Evolutionary conservation across 805 yeast species (phyloP), one percentile per base, ranked within the genome.

Genomic region (Spathaspora hagerdaliae): DNA sequence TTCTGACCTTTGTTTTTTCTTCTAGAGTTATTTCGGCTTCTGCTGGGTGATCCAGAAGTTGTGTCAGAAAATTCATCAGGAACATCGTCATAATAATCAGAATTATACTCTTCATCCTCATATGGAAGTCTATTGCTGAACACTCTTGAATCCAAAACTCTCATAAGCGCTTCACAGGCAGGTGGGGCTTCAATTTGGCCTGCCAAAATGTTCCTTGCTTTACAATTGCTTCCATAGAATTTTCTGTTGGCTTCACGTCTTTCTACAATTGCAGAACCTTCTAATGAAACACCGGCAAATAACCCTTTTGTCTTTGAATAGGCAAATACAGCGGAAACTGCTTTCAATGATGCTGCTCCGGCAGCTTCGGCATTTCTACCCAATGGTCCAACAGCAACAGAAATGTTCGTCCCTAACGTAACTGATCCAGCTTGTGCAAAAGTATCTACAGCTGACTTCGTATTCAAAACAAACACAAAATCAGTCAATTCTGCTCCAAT

Each of bases 301-400:
- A 94, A 75, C 51, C 99, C 99, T 65, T 94, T 92, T 3, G 97
- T 90, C 66, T 94, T 92, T 10, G 97, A 88, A 68, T 94, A 92
- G 1, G 97, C 73, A 62, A 92, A 92, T 13, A 92, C 84, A 6
- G 98, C 96, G 5, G 97, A 87, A 5, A 90, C 94, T 43, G 85
- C 76, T 55, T 84, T 85, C 46, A 89, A 66, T 4, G 97, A 88
- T 1, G 97, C 98, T 27, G 95, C 79, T 15, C 96, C 98, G 13
- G 95, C 96, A 41, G 96, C 97, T 67, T 92, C 99, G 3, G 97
- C 99, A 56, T 87, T 90, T 68, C 99, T 82, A 45, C 99, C 99
- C 53, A 94, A 71, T 1, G 98, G 98, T 37, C 99, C 99, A 1
- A 97, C 98, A 11, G 99, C 97, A 32, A 92, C 84, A 14, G 97